phyloP scores from a whole-genome alignment of 441 rosid genomes.

The Pelargonium citronellum region DNA sequence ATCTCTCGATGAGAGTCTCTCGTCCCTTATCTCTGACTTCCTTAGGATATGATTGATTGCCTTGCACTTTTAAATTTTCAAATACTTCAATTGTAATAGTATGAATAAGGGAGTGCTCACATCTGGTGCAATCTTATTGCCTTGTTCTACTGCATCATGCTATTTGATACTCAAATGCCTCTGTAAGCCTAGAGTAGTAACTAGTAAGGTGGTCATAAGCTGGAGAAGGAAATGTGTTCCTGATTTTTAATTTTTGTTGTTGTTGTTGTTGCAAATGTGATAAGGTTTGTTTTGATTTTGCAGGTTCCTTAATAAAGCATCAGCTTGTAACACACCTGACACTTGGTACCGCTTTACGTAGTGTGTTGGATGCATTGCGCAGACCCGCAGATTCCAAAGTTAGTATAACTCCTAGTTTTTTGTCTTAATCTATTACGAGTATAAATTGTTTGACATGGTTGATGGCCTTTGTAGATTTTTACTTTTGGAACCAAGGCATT shows the following conservation, averaged over 20 bases:
- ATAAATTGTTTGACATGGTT: constrained; percentile 16
- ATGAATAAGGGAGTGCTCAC: too few relatives aligned
- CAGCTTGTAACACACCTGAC: constrained; percentile 93
- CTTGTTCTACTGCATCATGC: too few relatives aligned
- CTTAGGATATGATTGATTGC: neutral
- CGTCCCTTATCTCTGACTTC: neutral
- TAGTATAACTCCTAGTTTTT: constrained; percentile 17
- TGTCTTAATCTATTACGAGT: neutral
- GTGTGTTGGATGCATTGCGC: constrained; percentile 90
- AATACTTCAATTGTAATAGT: too few relatives aligned
- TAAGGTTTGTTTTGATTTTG: neutral
- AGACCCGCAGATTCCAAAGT: constrained; percentile 99
- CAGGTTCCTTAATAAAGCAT: constrained; percentile 57
- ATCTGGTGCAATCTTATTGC: too few relatives aligned
- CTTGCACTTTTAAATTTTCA: too few relatives aligned
- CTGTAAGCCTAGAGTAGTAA: too few relatives aligned
- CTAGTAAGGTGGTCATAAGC: too few relatives aligned
- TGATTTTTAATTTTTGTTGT: too few relatives aligned
- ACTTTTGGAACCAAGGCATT: constrained; percentile 92
- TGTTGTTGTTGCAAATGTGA: neutral
- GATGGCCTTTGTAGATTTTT: constrained; percentile 68
- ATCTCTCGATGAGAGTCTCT: neutral
- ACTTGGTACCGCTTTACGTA: constrained; percentile 92
- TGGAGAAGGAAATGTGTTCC: neutral
- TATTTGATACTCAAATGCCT: too few relatives aligned